Evolutionary conservation across 2,329 filamentous ascomycete species (phyloP).

Genomic region (Aspergillus japonicus): DNA sequence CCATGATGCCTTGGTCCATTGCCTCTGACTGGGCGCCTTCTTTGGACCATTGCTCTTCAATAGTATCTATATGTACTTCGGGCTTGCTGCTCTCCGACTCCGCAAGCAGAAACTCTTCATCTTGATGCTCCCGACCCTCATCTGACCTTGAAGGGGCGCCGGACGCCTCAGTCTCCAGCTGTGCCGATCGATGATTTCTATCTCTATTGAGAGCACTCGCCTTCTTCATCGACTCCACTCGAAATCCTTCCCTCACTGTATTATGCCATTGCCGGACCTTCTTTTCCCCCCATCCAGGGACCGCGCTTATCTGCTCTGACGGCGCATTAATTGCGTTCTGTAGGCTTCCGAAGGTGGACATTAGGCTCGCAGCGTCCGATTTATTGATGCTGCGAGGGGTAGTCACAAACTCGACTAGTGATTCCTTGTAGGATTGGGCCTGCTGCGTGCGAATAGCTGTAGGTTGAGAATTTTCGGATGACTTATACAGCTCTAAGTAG

Average conservation of each 20-base stretch:
- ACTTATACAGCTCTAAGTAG: slow-evolving; percentile 94
- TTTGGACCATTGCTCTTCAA: slow-evolving; percentile 8
- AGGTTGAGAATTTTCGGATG: slow-evolving; percentile 81
- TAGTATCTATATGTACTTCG: slow-evolving; percentile 22
- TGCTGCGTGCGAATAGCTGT: slow-evolving; percentile 83
- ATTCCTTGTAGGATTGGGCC: slow-evolving; percentile 78
- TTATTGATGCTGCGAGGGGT: slow-evolving; percentile 89
- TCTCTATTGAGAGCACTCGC: slow-evolving; percentile 38
- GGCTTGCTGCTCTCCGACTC: slow-evolving; percentile 26
- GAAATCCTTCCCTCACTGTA: slow-evolving; percentile 81
- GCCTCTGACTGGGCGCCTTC: slow-evolving; percentile 38
- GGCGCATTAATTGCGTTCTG: slow-evolving; percentile 83
- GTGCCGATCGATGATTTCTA: not conserved
- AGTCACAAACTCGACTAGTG: slow-evolving; percentile 88
- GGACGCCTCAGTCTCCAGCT: slow-evolving; percentile 39
- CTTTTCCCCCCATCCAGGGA: slow-evolving; percentile 93
- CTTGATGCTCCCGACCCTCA: not conserved
- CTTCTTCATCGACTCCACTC: slow-evolving; percentile 69
- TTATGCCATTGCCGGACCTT: slow-evolving; percentile 86
- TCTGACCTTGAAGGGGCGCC: slow-evolving; percentile 26
- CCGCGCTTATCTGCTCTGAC: slow-evolving; percentile 76
- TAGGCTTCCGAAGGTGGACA: slow-evolving; percentile 88
- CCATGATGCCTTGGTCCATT: slow-evolving; percentile 59
- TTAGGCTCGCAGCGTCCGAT: slow-evolving; percentile 84
- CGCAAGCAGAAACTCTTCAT: slow-evolving; percentile 44